Base-by-base conservation (phyloP, 2,329 filamentous ascomycete species). In the Furcasterigmium sp. region DNA sequence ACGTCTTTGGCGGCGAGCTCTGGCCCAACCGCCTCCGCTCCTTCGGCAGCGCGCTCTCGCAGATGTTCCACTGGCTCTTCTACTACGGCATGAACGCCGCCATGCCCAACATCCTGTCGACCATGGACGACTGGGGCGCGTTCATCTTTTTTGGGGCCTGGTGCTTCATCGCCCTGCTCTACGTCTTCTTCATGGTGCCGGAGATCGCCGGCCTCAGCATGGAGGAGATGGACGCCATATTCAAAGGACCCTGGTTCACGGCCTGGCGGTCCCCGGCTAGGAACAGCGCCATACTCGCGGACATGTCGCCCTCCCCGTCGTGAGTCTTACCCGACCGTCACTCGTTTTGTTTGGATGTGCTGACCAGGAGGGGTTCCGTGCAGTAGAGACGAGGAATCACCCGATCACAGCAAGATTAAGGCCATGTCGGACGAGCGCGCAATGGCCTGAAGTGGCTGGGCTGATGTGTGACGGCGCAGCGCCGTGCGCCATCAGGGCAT, bases 131-230 rank as follows among this genome's bases (percentile, higher is more conserved):
- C 32, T 70, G 66, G 66, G 68, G 67, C 2, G 64, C 65, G 11
- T 26, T 26, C 23, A 7, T 80, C 35, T 82, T 84, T 64, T 84
- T 83, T 48, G 74, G 72, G 1, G 61, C 68, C 3, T 77, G 78
- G 51, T 76, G 72, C 49, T 50, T 73, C 3, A 51, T 78, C 8
- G 67, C 69, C 0, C 57, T 38, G 15, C 14, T 43, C 25, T 43
- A 43, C 8, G 38, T 35, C 8, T 26, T 43, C 3, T 26, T 43
- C 35, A 37, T 43, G 21, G 32, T 43, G n/a, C 26, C 41, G 4
- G 35, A 38, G 18, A 43, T 35, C 6, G 38, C 34, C 19, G 41
- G 41, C 5, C 20, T 39, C 11, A 43, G 25, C 13, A 18, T 43
- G 11, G 35, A 43, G 14, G 41, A 32, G 20, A 43, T 43, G 35